These are phyloP conservation scores for Aspergillus awamori DNA, from an alignment of 2,329 filamentous ascomycete species.

Conservation along the genomic window DNA sequence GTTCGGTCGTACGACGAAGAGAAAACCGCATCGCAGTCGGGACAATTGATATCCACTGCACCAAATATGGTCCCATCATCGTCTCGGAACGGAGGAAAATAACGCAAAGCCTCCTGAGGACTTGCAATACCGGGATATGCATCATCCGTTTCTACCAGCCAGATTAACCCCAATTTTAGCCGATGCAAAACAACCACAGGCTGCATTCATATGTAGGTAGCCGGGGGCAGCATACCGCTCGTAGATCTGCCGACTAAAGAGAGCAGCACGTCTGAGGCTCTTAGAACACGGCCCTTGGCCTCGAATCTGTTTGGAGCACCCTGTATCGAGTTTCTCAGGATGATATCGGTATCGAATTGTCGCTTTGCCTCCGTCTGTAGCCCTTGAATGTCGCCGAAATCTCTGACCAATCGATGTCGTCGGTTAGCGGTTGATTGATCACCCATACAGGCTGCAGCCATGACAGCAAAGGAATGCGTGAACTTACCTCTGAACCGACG, in stretches of 20 bases:
- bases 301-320: conserved; percentile 17
- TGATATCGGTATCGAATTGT: conserved; percentile 26
- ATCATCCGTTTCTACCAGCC: conserved; percentile 16
- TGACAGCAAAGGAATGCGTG: not conserved
- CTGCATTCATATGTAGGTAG: conserved; percentile 13
- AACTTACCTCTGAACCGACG: conserved; percentile 17
- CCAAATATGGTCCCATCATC: conserved; percentile 27
- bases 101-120: conserved; percentile 31
- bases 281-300: conserved; percentile 23
- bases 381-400: conserved; percentile 11
- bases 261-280: conserved; percentile 28
- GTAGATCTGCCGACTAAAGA: conserved; percentile 25
- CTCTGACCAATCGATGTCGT: conserved; percentile 13
- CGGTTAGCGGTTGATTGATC: conserved; percentile 6
- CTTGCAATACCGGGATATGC: conserved; percentile 24
- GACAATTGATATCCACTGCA: conserved; percentile 27
- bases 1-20: conserved; percentile 29
- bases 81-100: conserved; percentile 32
- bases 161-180: conserved; percentile 5
- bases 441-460: not conserved
- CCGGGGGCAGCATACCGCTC: conserved; percentile 19
- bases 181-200: not conserved
- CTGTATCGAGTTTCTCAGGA: conserved; percentile 17
- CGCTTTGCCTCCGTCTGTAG: conserved; percentile 15
- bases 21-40: conserved; percentile 35